phyloP scores from a whole-genome alignment of 768 basidiomycete genomes.

The Psilocybe cubensis region DNA sequence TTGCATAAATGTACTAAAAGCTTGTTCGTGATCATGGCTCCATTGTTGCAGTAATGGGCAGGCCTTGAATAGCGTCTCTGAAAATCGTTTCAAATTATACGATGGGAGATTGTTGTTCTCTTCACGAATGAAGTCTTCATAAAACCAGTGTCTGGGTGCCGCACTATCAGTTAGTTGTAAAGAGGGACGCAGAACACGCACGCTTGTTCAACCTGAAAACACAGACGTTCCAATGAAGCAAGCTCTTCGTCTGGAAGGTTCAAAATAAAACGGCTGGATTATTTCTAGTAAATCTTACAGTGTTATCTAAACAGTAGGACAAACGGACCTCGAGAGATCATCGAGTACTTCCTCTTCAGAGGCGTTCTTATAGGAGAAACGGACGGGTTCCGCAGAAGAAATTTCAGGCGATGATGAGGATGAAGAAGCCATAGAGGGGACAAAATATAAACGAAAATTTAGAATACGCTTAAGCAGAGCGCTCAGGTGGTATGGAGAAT shows the following conservation, averaged over 20 bases:
- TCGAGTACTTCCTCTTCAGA: slow-evolving; percentile 87
- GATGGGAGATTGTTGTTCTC: slow-evolving; percentile 87
- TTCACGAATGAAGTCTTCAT: slow-evolving; percentile 97
- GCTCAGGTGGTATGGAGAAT: slow-evolving; percentile 16
- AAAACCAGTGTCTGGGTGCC: slow-evolving; percentile 91
- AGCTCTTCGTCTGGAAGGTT: slow-evolving; percentile 96
- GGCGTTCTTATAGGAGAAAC: slow-evolving; percentile 70
- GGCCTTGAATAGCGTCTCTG: slow-evolving; percentile 84
- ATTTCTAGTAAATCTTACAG: background rate
- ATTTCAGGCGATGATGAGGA: slow-evolving; percentile 83
- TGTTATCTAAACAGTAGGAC: background rate
- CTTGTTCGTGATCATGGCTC: slow-evolving; percentile 84
- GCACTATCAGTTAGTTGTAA: slow-evolving; percentile 10
- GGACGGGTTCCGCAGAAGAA: slow-evolving; percentile 43
- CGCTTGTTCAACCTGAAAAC: slow-evolving; percentile 99
- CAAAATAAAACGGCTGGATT: slow-evolving; percentile 86
- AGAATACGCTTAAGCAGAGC: slow-evolving; percentile 20
- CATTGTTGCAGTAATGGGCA: slow-evolving; percentile 84
- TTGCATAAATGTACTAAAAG: slow-evolving; percentile 89
- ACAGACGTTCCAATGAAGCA: slow-evolving; percentile 88
- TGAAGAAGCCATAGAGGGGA: slow-evolving; percentile 67
- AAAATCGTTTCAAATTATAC: slow-evolving; percentile 89
- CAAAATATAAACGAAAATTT: slow-evolving; percentile 33
- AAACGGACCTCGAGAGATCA: slow-evolving; percentile 81
- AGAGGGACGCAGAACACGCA: slow-evolving; percentile 44